Base-by-base conservation (phyloP, 1,284 basidiomycete species). In the Fomitiporia mediterranea region DNA sequence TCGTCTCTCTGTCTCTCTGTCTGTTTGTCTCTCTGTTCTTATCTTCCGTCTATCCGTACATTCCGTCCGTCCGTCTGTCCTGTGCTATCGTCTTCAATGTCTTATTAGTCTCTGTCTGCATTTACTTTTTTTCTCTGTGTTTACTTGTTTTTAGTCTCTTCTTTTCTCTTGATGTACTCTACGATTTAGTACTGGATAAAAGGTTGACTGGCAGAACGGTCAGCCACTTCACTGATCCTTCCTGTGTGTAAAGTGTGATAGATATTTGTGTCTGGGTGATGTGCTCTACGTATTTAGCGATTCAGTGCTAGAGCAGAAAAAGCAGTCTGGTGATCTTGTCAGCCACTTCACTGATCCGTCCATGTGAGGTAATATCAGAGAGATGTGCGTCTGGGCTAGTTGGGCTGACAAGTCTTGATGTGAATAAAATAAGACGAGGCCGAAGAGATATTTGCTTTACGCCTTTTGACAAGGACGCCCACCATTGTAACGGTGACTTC, bases 401-500 rank as follows among this genome's bases (percentile, higher is more conserved):
- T 51, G 34, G 49, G 30, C 49, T 38, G 17, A 19, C 49, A n/a
- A 19, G 42, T 11, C 17, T 27, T n/a, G 42, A 21, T n/a, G 23
- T 3, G 42, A 21, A 19, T 5, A 17, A 37, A 13, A 9, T 7
- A n/a, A 19, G 8, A 5, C 7, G 17, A 53, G 2, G 13, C 37
- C 44, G n/a, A 25, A 13, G 13, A n/a, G n/a, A n/a, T n/a, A n/a
- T n/a, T n/a, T n/a, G n/a, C 7, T 28, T 21, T 25, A 47, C 34
- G 9, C 52, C 52, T 56, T 55, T 55, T 56, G 49, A 55, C 38
- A 59, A 56, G 49, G 47, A 59, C 55, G 28, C 32, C 30, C 30
- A 27, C 28, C 21, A 43, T 48, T 17, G n/a, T n/a, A n/a, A n/a
- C n/a, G n/a, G n/a, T n/a, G n/a, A n/a, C n/a, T n/a, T n/a, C n/a